Evolutionary conservation across 2,329 filamentous ascomycete species (phyloP), one percentile per base, ranked within the genome.

Genomic region (Didymella glomerata): DNA sequence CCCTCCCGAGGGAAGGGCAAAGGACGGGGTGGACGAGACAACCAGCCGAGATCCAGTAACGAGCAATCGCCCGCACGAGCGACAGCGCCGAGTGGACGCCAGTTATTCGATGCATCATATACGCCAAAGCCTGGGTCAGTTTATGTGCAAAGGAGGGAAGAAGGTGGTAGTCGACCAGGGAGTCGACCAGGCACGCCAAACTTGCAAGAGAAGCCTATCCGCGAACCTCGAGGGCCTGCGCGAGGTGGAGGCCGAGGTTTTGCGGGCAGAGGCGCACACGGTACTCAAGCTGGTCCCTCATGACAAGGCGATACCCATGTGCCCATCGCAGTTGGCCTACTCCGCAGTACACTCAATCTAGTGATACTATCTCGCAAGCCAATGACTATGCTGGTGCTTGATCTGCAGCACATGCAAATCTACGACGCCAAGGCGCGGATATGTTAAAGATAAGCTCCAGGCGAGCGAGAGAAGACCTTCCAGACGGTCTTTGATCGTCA

Each of bases 211-310:
- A 87, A 89, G 62, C 85, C 91, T 16, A 85, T 93, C 60, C 86
- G 93, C 62, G 82, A 86, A 70, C 93, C 93, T 1, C 85, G 86
- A 69, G 92, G 92, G 10, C 93, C 93, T 10, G 84, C 85, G 46
- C 91, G 90, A 57, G 85, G 90, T 70, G 90, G 89, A 55, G 92
- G 92, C 0, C 93, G 93, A 77, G 90, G 90, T 34, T 93, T 95
- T 71, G 85, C 84, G 46, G 82, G 81, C 62, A 84, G 91, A 69
- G 89, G 90, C 24, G 56, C 51, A 38, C 60, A 67, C 24, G 44
- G 47, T n/a, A 54, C 42, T 16, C 48, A 57, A 38, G 47, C 64
- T 59, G 67, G 66, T 25, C 65, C 67, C 25, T 69, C 66, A 30
- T 66, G 57, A 59, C 25, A 8, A 27, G 25, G 25, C 4, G 25